Percentiles rank a stretch among this genome's conserved stretches.
phyloP scores from a whole-genome alignment of 129 eudicot species.

The Centella asiatica region DNA sequence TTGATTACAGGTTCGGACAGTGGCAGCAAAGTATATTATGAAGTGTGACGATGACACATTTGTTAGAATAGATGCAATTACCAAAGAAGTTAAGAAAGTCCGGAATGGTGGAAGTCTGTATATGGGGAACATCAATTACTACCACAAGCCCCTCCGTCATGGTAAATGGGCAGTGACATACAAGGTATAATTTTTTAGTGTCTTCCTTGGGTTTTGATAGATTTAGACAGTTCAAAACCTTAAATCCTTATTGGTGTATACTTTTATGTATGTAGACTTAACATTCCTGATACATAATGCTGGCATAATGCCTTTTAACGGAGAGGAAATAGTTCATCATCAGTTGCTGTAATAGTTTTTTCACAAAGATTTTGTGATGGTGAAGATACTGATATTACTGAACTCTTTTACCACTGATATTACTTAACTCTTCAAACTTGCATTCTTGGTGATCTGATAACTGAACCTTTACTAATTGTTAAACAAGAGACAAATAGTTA shows the following conservation, averaged over 20 bases:
- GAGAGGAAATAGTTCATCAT: no score
- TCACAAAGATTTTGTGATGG: no score
- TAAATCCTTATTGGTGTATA: neutral
- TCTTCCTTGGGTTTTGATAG: neutral
- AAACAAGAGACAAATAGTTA: no score
- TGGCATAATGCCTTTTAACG: no score
- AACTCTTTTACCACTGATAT: no score
- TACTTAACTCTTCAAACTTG: no score
- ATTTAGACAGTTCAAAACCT: neutral
- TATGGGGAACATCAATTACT: constrained; percentile 67
- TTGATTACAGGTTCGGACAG: constrained; percentile 42
- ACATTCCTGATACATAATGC: no score
- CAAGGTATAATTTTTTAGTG: constrained; percentile 25
- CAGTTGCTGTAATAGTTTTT: no score
- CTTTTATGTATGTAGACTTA: neutral
- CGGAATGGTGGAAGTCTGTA: constrained; percentile 38
- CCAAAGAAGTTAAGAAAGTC: constrained; percentile 36
- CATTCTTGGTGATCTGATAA: no score
- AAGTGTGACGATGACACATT: constrained; percentile 91
- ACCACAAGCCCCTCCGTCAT: constrained; percentile 62
- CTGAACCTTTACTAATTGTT: no score
- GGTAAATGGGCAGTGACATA: constrained; percentile 48
- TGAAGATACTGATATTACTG: no score
- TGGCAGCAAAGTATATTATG: constrained; percentile 68
- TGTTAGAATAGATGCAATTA: constrained; percentile 65